Base-by-base conservation (phyloP, 2,329 filamentous ascomycete genomes). In the Colletotrichum echinochloae region DNA sequence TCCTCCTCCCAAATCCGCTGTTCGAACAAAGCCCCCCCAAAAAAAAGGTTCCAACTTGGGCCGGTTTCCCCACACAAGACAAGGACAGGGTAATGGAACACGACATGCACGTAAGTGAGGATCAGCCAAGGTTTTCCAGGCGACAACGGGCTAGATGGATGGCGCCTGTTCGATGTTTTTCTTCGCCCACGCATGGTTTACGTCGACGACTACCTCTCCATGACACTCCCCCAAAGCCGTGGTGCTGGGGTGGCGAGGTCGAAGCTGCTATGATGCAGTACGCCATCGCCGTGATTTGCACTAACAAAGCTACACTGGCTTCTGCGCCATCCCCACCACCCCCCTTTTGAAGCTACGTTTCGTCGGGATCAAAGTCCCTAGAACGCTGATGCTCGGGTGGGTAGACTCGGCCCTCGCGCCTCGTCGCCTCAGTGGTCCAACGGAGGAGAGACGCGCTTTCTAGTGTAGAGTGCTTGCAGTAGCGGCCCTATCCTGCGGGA, bases 381-480 rank as follows among this genome's bases (percentile, higher is more conserved):
- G 51, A 64, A 51, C 48, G 26, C 48, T 56, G 51, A 61, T 35
- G 41, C 16, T 35, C 59, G 63, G 8, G 18, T 39, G 37, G 49
- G 67, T 46, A 57, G 49, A 62, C 28, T 67, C 64, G 57, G 51
- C 16, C 39, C 54, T 61, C 23, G 20, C n/a, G 51, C 41, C 60
- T 39, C 37, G 11, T 70, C 63, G 57, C 44, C 64, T 70, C 44
- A 52, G 55, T 65, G 56, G 49, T 49, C n/a, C 49, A 35, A 30
- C 48, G 20, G 18, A 44, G 23, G 30, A 66, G 30, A 66, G 26
- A 51, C 39, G 33, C 56, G 57, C 51, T 62, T 59, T 44, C 57
- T 62, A 70, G 63, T 67, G 67, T 67, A 70, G 63, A 70, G 67
- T 67, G 56, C 67, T 66, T 67, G 67, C 67, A 70, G 67, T 70